These are phyloP conservation scores for Areca catechu DNA, from an alignment of 176 grass and related monocot species.

Conservation along the genomic window DNA sequence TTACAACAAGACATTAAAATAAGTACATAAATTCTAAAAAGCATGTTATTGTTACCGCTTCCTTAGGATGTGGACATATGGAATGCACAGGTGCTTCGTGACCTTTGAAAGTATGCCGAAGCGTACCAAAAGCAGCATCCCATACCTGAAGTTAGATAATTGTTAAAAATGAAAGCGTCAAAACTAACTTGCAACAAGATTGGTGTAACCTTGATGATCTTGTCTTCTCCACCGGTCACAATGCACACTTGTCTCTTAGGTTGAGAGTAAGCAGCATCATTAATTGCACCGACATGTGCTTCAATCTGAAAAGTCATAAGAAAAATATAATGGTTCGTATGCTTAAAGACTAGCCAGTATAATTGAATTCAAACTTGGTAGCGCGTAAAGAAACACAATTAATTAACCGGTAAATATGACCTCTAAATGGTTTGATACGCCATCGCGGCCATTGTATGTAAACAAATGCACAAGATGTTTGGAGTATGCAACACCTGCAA, in stretches of 20 bases:
- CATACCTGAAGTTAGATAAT: constrained; percentile 17
- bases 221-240: constrained; percentile 28
- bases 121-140: constrained; percentile 10
- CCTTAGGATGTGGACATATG: constrained; percentile 20
- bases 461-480: constrained; percentile 21
- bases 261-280: constrained; percentile 31
- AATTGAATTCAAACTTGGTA: no score
- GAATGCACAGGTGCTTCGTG: constrained; percentile 22
- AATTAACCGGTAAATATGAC: not conserved
- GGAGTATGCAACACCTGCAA: constrained; percentile 23
- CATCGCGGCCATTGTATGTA: not conserved
- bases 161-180: constrained; percentile 3
- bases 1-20: no score
- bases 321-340: no score
- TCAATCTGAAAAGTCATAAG: constrained; percentile 16
- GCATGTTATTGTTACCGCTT: constrained; percentile 11
- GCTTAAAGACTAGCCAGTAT: no score
- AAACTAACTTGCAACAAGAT: no score
- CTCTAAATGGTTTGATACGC: constrained; percentile 15
- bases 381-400: no score
- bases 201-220: constrained; percentile 14
- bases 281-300: constrained; percentile 27
- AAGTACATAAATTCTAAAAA: no score
- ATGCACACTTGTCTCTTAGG: constrained; percentile 7
- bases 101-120: constrained; percentile 13